These are phyloP conservation scores for Pichia rugopelliculosa DNA, from an alignment of 805 yeast species.

Conservation along the genomic window DNA sequence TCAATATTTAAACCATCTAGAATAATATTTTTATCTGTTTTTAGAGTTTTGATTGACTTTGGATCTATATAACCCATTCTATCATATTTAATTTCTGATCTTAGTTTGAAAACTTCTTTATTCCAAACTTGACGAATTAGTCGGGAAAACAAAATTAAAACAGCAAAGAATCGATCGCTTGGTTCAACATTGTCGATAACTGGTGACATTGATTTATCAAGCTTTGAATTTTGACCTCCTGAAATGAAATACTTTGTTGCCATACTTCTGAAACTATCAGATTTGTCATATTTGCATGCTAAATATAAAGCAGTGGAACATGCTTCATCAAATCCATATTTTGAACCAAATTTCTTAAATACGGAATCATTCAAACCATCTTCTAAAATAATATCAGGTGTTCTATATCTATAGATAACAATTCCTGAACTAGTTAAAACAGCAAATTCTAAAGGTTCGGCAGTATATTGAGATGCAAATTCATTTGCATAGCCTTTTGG, in stretches of 20 bases:
- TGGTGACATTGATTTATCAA: conserved; percentile 30
- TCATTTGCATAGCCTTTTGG: conserved; percentile 83
- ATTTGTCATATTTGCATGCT: conserved; percentile 64
- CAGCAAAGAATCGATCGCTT: conserved; percentile 88
- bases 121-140: conserved; percentile 77
- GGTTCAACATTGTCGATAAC: conserved; percentile 70
- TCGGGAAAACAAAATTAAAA: conserved; percentile 70
- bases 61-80: conserved; percentile 31
- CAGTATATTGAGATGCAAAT: conserved; percentile 77
- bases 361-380: conserved; percentile 55
- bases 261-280: conserved; percentile 40
- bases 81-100: conserved; percentile 26
- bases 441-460: conserved; percentile 63
- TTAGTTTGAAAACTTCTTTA: conserved; percentile 49
- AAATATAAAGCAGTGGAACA: conserved; percentile 83
- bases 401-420: conserved; percentile 65
- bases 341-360: conserved; percentile 59
- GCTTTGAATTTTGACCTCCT: conserved; percentile 46
- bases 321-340: conserved; percentile 83
- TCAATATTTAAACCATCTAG: conserved; percentile 39
- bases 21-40: conserved; percentile 27
- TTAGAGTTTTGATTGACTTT: conserved; percentile 37
- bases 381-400: conserved; percentile 73
- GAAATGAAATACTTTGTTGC: conserved; percentile 46
- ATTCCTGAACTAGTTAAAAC: conserved; percentile 76